These are phyloP conservation scores for Margaritispora aquatica DNA, from an alignment of 495 filamentous ascomycete species.

Conservation along the genomic window DNA sequence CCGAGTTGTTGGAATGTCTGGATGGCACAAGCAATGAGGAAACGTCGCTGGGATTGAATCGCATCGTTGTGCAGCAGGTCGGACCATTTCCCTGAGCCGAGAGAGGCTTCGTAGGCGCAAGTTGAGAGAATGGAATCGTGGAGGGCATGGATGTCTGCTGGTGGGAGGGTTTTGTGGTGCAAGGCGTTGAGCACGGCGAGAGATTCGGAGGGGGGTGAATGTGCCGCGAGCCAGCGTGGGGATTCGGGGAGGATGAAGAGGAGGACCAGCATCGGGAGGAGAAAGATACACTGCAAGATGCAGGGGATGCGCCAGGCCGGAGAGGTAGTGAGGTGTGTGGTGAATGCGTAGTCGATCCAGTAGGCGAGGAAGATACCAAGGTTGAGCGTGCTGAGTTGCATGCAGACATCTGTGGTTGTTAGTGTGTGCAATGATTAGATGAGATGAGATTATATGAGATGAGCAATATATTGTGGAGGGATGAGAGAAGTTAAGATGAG, in stretches of 20 bases:
- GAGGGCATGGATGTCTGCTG: constrained; percentile 12
- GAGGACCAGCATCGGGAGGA: constrained; percentile 51
- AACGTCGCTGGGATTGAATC: constrained; percentile 23
- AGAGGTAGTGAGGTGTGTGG: constrained; percentile 47
- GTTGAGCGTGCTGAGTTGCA: constrained; percentile 66
- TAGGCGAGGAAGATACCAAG: constrained; percentile 42
- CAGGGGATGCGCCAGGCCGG: constrained; percentile 70
- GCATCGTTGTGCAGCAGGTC: constrained; percentile 27
- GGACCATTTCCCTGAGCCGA: constrained; percentile 23
- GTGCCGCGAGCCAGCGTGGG: constrained; percentile 38
- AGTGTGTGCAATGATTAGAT: too few species aligned
- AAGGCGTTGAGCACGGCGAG: constrained; percentile 32
- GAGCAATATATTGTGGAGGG: too few species aligned
- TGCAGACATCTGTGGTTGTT: constrained; percentile 49
- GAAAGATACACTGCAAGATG: constrained; percentile 66
- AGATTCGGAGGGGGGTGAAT: constrained; percentile 32
- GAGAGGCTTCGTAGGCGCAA: constrained; percentile 17
- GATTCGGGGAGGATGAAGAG: constrained; percentile 55
- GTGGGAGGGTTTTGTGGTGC: constrained; percentile 15
- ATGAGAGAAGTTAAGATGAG: too few species aligned
- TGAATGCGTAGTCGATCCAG: constrained; percentile 45
- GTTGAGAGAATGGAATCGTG: constrained; percentile 24
- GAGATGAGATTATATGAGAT: too few species aligned
- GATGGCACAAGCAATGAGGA: constrained; percentile 26
- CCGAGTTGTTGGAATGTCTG: constrained; percentile 33